Percentiles rank a stretch among this genome's conserved stretches.
Conservation (phyloP, 768 basidiomycete species). For the Hemileccinum rubropunctum region DNA sequence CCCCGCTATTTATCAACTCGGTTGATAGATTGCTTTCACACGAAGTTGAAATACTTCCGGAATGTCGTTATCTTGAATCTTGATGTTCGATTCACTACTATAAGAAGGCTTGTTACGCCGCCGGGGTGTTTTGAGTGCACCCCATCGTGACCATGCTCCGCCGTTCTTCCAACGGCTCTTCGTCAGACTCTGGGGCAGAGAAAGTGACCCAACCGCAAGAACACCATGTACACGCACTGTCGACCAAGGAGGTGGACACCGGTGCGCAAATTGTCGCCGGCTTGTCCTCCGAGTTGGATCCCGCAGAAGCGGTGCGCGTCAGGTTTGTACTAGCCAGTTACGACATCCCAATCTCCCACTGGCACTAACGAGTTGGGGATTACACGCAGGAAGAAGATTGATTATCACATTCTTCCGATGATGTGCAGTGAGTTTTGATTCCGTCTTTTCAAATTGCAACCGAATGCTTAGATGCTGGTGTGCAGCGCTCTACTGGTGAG, state of each 20-base stretch:
- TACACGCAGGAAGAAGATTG: conserved; percentile 53
- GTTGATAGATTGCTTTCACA: conserved; percentile 6
- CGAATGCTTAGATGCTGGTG: neutral
- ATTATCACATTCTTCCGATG: conserved; percentile 62
- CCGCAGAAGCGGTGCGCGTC: conserved; percentile 49
- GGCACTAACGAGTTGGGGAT: neutral
- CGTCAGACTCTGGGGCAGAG: conserved; percentile 11
- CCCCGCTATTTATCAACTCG: neutral
- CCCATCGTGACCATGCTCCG: conserved; percentile 2
- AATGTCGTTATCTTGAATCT: conserved; percentile 1
- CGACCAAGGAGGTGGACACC: conserved; percentile 54
- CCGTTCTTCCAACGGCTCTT: conserved; percentile 7
- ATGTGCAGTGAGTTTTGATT: conserved; percentile 59
- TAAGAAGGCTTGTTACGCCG: neutral
- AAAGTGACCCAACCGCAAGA: conserved; percentile 8
- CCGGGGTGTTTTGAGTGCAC: neutral
- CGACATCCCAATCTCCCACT: neutral
- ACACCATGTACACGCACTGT: conserved; percentile 24
- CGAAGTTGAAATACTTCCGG: neutral
- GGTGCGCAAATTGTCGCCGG: conserved; percentile 57
- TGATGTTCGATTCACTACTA: conserved; percentile 1
- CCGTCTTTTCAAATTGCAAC: neutral
- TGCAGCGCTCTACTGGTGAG: conserved; percentile 55
- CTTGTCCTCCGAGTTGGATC: conserved; percentile 43
- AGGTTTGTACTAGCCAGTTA: conserved; percentile 34